These are phyloP conservation scores for Pichia sp. DNA, from an alignment of 1,139 yeast genomes.

Conservation along the genomic window DNA sequence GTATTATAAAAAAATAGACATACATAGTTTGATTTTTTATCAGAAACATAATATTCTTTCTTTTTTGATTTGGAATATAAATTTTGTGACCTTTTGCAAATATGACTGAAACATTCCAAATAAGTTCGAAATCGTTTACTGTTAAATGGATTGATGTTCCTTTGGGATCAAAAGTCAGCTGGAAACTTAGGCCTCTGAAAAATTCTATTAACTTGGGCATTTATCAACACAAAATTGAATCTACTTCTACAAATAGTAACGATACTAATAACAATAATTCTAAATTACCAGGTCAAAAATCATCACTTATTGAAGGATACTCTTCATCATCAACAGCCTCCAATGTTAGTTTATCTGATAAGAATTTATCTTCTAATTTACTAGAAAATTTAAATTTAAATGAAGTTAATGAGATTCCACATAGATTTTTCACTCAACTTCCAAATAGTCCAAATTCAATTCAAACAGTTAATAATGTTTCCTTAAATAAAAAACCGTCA, in stretches of 20 bases:
- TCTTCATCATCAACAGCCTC: background rate
- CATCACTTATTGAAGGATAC: background rate
- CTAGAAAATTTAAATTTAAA: constrained; percentile 22
- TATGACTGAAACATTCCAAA: constrained; percentile 76
- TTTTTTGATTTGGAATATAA: too few relatives aligned
- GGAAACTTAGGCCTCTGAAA: constrained; percentile 81
- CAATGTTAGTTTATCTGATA: too few relatives aligned
- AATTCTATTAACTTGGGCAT: constrained; percentile 70
- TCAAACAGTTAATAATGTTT: background rate
- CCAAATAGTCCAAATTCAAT: background rate
- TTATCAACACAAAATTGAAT: constrained; percentile 39
- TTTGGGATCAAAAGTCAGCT: constrained; percentile 57
- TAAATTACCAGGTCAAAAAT: background rate
- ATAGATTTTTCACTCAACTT: constrained; percentile 17
- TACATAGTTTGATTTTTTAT: too few relatives aligned
- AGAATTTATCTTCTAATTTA: background rate
- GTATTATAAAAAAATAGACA: too few relatives aligned
- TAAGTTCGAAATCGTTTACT: constrained; percentile 81
- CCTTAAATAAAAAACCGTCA: background rate
- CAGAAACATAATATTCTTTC: too few relatives aligned
- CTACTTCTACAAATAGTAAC: too few relatives aligned
- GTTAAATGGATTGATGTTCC: constrained; percentile 87
- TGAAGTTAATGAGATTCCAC: constrained; percentile 27
- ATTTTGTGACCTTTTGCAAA: background rate
- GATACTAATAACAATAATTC: too few relatives aligned